Conservation (phyloP, 805 yeast species). For the Wickerhamomyces chambardii region DNA sequence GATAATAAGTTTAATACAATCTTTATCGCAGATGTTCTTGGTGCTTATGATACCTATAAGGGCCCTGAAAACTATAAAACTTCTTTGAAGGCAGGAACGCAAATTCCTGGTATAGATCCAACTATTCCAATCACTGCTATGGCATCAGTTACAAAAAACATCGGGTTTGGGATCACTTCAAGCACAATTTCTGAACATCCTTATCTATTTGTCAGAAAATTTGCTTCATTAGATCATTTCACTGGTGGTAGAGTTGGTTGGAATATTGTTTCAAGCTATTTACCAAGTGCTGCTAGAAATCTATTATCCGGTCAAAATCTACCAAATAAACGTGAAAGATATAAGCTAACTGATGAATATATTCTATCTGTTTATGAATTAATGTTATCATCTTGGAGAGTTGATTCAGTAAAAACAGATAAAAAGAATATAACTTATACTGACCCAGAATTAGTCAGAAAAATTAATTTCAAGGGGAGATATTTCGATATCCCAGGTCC, state of each 20-base stretch:
- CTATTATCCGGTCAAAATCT: conserved; percentile 22
- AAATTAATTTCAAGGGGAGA: conserved; percentile 29
- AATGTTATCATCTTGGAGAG: conserved; percentile 30
- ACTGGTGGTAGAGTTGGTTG: conserved; percentile 33
- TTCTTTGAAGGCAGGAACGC: conserved; percentile 15
- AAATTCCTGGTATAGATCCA: conserved; percentile 26
- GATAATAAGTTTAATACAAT: conserved; percentile 25
- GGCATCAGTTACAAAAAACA: conserved; percentile 29
- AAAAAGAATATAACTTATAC: conserved; percentile 18
- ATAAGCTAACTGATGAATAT: conserved; percentile 29
- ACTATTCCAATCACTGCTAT: conserved; percentile 25
- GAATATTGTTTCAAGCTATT: conserved; percentile 32
- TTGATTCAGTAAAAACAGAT: conserved; percentile 20
- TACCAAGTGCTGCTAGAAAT: conserved; percentile 31
- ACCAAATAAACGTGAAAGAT: conserved; percentile 29
- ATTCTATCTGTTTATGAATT: conserved; percentile 27
- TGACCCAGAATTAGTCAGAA: conserved; percentile 25
- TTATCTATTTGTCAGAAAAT: conserved; percentile 26
- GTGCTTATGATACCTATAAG: conserved; percentile 30
- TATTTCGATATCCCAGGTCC: conserved; percentile 32
- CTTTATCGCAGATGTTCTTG: conserved; percentile 32
- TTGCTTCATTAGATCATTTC: conserved; percentile 31
- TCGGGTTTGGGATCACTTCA: conserved; percentile 29
- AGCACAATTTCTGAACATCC: conserved; percentile 32
- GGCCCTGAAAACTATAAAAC: conserved; percentile 10